Percentiles rank a stretch among this genome's conserved stretches.
Conservation (phyloP, 352 stramenopile species). For the Globisporangium solare region DNA sequence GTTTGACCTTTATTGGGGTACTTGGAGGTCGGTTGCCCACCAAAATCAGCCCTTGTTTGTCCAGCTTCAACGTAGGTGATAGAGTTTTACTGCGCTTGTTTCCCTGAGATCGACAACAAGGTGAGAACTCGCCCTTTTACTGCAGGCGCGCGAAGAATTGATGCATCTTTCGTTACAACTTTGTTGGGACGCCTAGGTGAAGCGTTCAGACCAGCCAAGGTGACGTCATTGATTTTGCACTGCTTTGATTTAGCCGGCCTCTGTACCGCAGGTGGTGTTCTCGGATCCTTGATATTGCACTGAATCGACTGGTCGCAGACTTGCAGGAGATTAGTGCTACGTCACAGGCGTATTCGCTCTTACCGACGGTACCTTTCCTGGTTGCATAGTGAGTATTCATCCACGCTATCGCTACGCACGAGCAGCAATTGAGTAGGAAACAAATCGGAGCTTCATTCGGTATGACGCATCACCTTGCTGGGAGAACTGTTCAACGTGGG, state of each 20-base stretch:
- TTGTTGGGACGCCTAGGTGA: background rate
- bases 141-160: background rate
- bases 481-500: constrained; percentile 10
- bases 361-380: constrained; percentile 6
- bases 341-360: background rate
- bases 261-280: background rate
- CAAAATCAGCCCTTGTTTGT: background rate
- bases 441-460: background rate
- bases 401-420: constrained; percentile 1
- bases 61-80: background rate
- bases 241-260: too few species aligned
- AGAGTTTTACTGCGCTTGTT: constrained; percentile 4
- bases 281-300: constrained; percentile 9
- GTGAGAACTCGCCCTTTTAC: background rate
- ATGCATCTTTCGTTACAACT: constrained; percentile 3
- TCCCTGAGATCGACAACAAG: background rate
- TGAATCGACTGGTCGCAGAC: constrained; percentile 14
- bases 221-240: too few species aligned
- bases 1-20: too few species aligned
- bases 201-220: background rate
- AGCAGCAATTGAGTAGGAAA: background rate
- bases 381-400: background rate
- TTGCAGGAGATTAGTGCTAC: background rate
- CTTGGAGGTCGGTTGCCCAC: too few species aligned
- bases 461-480: constrained; percentile 2